Percentiles rank a stretch among this genome's conserved stretches.
These are phyloP conservation scores for Tulasnella calospora DNA, from an alignment of 768 basidiomycete species.

Conservation along the genomic window DNA sequence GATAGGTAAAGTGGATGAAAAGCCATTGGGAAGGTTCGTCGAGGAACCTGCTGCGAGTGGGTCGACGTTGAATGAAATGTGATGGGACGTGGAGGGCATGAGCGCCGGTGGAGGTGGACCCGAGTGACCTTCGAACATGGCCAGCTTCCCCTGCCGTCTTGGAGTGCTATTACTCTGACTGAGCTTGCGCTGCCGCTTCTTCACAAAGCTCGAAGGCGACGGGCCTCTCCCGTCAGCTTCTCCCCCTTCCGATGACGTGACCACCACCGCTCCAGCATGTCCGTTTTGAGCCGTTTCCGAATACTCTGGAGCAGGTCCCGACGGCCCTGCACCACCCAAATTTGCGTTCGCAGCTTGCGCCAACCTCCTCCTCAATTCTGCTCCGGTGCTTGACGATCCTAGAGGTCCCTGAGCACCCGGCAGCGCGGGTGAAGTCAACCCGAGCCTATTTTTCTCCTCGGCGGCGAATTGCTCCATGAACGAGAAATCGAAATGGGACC, in stretches of 20 bases:
- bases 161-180: conserved; percentile 75
- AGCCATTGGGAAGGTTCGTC: conserved; percentile 29
- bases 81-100: conserved; percentile 21
- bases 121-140: conserved; percentile 69
- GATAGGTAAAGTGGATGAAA: not conserved
- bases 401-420: not conserved
- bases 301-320: not conserved
- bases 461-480: conserved; percentile 72
- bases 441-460: conserved; percentile 61
- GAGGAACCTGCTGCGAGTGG: conserved; percentile 25
- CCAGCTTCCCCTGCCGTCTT: conserved; percentile 68
- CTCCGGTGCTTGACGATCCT: conserved; percentile 17
- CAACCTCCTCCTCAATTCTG: conserved; percentile 21
- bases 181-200: conserved; percentile 74
- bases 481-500: conserved; percentile 63
- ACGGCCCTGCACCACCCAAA: not conserved
- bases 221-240: not conserved
- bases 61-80: conserved; percentile 13
- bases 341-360: conserved; percentile 23
- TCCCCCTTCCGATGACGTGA: not conserved
- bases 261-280: not conserved
- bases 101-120: conserved; percentile 38
- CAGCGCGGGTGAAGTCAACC: conserved; percentile 46
- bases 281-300: not conserved
- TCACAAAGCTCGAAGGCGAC: conserved; percentile 32